Base-by-base conservation (phyloP, 371 early-diverging fungal genomes). In the Circinella minor region DNA sequence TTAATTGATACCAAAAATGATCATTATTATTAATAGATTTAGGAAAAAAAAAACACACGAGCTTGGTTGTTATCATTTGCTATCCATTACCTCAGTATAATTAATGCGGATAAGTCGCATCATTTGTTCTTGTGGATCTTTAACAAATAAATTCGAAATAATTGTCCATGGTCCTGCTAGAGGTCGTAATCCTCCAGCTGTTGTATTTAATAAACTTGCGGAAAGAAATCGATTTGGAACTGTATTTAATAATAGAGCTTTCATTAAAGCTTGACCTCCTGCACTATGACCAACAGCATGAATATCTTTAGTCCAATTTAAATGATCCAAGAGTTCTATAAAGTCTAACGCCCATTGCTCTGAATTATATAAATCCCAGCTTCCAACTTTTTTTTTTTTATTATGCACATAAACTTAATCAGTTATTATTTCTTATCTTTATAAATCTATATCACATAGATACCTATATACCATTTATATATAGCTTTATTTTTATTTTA, bases 251-350 rank as follows among this genome's bases (percentile, higher is more conserved):
- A 75, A 48, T 36, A 75, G 47, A 7, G 69, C 66, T 36, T 71
- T 69, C 38, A 71, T 55, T 17, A 75, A 47, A 4, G 63, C 74
- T 54, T 74, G 70, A 3, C 91, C 91, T 37, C 93, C 93, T 88
- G 92, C 92, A 9, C 90, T 90, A 8, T 92, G 82, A 1, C 93
- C 94, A n/a, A 87, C 87, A 37, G 92, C 61, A 76, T 92, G 88
- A 8, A 93, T 79, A 61, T 87, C 8, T 76, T 65, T 0, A 11
- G 70, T 81, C 93, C 94, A 93, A 2, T 84, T 87, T 49, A 93
- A 66, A 38, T 89, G 86, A 39, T 87, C 85, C 51, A 93, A 73
- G 13, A 94, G 69, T 15, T 83, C 82, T 39, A 81, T 62, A 0
- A 90, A 81, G 68, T 94, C 95, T 34, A 69, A 34, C 3, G 93